phyloP scores from a whole-genome alignment of 2,329 filamentous ascomycete genomes.

The Cladosporium austrohemisphaericum region DNA sequence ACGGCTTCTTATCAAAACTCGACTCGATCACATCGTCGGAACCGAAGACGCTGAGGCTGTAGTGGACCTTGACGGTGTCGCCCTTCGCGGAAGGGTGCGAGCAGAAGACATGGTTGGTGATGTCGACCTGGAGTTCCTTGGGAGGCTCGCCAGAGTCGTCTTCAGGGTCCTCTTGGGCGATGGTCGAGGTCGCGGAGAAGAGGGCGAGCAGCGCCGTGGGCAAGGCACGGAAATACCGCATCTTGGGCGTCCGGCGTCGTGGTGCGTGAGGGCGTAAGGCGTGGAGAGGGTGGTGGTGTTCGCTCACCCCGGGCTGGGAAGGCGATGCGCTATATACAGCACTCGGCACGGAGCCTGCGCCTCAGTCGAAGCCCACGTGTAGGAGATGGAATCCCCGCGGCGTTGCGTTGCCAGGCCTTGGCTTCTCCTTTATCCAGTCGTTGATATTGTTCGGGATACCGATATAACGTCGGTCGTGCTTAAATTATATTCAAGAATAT shows the following conservation, averaged over 20 bases:
- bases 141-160: slow-evolving; percentile 37
- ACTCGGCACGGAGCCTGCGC: background rate
- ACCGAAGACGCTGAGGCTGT: slow-evolving; percentile 72
- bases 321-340: slow-evolving; percentile 1
- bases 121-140: slow-evolving; percentile 27
- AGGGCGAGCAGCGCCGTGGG: slow-evolving; percentile 43
- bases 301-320: background rate
- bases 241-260: slow-evolving; percentile 15
- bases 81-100: slow-evolving; percentile 41
- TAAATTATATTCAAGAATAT: too few species aligned
- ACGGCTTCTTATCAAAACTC: slow-evolving; percentile 74
- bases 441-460: background rate
- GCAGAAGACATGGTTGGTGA: slow-evolving; percentile 13
- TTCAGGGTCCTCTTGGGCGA: slow-evolving; percentile 55
- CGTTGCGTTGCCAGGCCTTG: background rate
- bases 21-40: slow-evolving; percentile 57
- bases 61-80: slow-evolving; percentile 82
- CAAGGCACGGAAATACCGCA: slow-evolving; percentile 22
- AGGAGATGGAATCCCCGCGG: too few species aligned
- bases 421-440: slow-evolving; percentile 3
- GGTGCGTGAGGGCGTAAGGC: background rate
- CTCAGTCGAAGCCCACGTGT: too few species aligned
- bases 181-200: slow-evolving; percentile 42
- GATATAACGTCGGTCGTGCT: background rate
- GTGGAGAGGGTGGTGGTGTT: background rate